Evolutionary conservation across 2,329 filamentous ascomycete species (phyloP).

Genomic region (Penicillium brasilianum): DNA sequence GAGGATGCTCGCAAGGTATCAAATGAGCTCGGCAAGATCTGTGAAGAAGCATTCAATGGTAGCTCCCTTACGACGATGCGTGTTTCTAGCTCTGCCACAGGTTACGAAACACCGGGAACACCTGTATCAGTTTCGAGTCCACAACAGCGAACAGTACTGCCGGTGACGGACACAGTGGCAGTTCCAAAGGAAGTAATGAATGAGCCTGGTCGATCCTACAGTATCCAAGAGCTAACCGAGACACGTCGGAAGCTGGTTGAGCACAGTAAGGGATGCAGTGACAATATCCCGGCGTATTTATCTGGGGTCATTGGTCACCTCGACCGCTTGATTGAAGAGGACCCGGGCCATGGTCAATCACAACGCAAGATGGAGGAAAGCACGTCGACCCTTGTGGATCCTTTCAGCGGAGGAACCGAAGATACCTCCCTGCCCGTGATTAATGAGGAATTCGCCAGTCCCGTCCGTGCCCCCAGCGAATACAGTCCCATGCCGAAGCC

Average conservation of each 20-base stretch:
- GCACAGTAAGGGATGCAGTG: conserved; percentile 52
- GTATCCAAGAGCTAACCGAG: conserved; percentile 62
- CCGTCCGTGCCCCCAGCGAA: conserved; percentile 17
- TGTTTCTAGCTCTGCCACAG: conserved; percentile 49
- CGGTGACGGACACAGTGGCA: conserved; percentile 43
- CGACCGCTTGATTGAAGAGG: conserved; percentile 60
- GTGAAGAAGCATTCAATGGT: conserved; percentile 89
- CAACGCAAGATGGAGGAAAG: conserved; percentile 11
- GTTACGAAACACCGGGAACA: conserved; percentile 59
- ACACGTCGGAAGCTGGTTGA: conserved; percentile 63
- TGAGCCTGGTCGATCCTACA: conserved; percentile 57
- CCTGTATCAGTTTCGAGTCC: conserved; percentile 47
- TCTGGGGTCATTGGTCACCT: conserved; percentile 65
- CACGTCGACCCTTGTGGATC: conserved; percentile 21
- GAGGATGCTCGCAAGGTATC: conserved; percentile 86
- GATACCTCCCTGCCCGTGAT: conserved; percentile 55
- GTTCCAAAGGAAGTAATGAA: conserved; percentile 42
- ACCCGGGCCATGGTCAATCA: conserved; percentile 24
- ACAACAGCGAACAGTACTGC: conserved; percentile 27
- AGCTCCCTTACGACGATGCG: conserved; percentile 59
- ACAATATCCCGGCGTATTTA: conserved; percentile 56
- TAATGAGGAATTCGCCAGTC: conserved; percentile 51
- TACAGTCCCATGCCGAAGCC: conserved; percentile 19
- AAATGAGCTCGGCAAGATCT: conserved; percentile 82
- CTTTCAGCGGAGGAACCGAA: conserved; percentile 18